These are phyloP conservation scores for Raddia guianensis DNA, from an alignment of 176 grass and related monocot species.

Conservation along the genomic window DNA sequence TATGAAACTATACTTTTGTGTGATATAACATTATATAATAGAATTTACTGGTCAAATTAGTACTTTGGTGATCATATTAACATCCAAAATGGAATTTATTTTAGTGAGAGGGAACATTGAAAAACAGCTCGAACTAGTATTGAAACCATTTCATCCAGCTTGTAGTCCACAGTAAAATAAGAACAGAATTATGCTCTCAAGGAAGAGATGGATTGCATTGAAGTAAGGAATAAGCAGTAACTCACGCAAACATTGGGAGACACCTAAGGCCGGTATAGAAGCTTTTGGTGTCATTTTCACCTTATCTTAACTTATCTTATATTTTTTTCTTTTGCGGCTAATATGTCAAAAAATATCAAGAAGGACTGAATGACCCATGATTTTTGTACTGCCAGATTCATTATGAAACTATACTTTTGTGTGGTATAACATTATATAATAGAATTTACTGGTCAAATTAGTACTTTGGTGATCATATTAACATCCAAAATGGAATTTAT, in stretches of 20 bases:
- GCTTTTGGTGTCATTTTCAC: no score
- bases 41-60: neutral
- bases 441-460: neutral
- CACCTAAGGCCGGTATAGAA: neutral
- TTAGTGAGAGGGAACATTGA: neutral
- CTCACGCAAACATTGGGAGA: neutral
- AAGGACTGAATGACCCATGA: neutral
- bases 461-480: neutral
- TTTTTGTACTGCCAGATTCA: neutral
- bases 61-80: neutral
- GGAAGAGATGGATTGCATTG: neutral
- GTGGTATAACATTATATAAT: neutral
- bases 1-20: neutral
- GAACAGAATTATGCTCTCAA: neutral
- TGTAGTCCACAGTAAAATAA: slow-evolving; percentile 19
- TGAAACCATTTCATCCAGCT: neutral
- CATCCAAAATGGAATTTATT: neutral
- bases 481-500: neutral
- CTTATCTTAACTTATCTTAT: no score
- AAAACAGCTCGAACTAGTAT: slow-evolving; percentile 21
- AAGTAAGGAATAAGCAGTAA: slow-evolving; percentile 5
- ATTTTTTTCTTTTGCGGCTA: neutral
- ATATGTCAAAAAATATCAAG: neutral
- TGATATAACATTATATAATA: neutral
- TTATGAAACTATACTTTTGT: neutral